Evolutionary conservation across 495 filamentous ascomycete genomes (phyloP).

Genomic region (Xylaria longipes): DNA sequence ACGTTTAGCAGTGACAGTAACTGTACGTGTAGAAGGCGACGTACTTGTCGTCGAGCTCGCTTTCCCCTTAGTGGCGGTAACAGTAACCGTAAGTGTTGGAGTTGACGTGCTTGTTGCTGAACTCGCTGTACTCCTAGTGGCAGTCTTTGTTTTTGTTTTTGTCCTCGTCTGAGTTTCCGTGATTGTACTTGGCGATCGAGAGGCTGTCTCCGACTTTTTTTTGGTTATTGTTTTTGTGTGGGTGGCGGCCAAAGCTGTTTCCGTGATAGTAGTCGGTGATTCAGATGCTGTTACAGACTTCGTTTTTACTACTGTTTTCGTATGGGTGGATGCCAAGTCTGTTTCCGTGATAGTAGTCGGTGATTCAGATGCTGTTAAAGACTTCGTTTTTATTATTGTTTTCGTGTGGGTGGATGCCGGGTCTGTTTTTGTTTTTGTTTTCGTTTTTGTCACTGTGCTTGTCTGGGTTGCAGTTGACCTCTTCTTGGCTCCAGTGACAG

Average conservation of each 20-base stretch:
- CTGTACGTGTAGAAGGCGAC: constrained; percentile 2
- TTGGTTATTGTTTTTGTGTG: not conserved
- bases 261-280: not conserved
- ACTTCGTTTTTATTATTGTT: not conserved
- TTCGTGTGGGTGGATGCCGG: not conserved
- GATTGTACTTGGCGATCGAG: not conserved
- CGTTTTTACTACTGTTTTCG: not conserved
- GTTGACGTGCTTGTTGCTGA: not conserved
- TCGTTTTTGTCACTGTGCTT: not conserved
- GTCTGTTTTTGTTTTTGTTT: not conserved
- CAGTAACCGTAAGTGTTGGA: not conserved
- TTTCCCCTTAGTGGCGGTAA: not conserved
- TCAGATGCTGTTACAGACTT: not conserved
- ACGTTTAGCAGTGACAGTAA: not conserved
- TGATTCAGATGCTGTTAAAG: not conserved
- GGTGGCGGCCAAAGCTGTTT: not conserved
- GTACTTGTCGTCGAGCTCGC: not conserved
- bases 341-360: not conserved
- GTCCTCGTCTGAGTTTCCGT: constrained; percentile 4
- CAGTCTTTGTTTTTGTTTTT: constrained; percentile 4
- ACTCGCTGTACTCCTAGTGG: not conserved
- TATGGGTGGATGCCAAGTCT: not conserved
- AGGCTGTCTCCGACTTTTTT: not conserved
- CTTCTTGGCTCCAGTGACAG: not conserved
- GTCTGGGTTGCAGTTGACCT: not conserved